Evolutionary conservation across 257 asterid genomes (phyloP).

Genomic region (Salvia splendens): DNA sequence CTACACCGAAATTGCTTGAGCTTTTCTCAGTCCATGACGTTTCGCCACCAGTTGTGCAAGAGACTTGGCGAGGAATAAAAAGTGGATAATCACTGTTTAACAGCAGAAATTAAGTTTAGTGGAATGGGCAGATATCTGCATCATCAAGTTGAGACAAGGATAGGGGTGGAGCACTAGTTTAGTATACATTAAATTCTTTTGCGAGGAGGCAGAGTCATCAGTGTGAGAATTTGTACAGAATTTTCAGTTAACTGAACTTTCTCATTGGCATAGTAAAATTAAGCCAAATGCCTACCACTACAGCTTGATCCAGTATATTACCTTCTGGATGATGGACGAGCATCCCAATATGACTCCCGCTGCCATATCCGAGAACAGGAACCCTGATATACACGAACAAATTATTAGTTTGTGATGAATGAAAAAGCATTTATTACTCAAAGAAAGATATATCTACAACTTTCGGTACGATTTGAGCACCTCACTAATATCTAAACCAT

Average conservation of each 20-base stretch:
- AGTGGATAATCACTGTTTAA: slow-evolving; percentile 86
- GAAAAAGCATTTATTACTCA: slow-evolving; percentile 1
- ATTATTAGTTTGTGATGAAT: slow-evolving; percentile 24
- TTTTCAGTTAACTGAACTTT: background rate
- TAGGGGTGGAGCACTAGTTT: background rate
- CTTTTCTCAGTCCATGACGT: slow-evolving; percentile 95
- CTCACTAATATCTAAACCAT: slow-evolving; percentile 16
- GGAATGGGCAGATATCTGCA: slow-evolving; percentile 3
- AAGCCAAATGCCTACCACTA: background rate
- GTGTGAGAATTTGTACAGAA: background rate
- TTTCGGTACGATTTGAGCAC: slow-evolving; percentile 2
- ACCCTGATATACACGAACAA: slow-evolving; percentile 58
- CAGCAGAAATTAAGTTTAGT: slow-evolving; percentile 31
- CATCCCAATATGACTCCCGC: slow-evolving; percentile 92
- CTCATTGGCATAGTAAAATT: background rate
- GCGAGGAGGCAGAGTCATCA: too few species aligned
- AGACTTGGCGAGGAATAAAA: slow-evolving; percentile 85
- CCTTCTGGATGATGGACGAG: slow-evolving; percentile 98
- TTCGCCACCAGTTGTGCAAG: slow-evolving; percentile 83
- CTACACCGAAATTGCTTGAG: slow-evolving; percentile 86
- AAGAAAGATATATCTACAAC: background rate
- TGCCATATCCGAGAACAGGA: slow-evolving; percentile 99
- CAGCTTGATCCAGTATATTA: slow-evolving; percentile 31
- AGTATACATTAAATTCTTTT: background rate
- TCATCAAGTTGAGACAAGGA: slow-evolving; percentile 10